A percentile compares a stretch with the other conserved stretches of the same genome.
Evolutionary conservation across 2,329 filamentous ascomycete genomes (phyloP).

Genomic region (Fusarium austroafricanum): DNA sequence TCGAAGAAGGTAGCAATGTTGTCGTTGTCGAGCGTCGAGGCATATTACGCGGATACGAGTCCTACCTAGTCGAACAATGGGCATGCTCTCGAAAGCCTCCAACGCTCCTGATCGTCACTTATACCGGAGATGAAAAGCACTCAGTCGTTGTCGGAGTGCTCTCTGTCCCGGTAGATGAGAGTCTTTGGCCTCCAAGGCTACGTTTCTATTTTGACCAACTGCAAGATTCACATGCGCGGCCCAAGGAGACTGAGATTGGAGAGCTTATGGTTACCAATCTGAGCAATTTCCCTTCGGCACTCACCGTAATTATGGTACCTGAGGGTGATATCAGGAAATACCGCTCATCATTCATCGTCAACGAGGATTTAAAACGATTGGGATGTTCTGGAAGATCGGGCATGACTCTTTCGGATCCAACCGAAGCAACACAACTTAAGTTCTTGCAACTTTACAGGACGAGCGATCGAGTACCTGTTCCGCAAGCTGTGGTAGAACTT

Average conservation of each 20-base stretch:
- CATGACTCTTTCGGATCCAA: constrained; percentile 81
- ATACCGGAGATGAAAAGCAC: constrained; percentile 87
- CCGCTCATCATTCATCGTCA: constrained; percentile 88
- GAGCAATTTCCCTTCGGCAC: constrained; percentile 87
- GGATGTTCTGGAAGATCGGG: constrained; percentile 92
- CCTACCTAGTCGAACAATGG: constrained; percentile 98
- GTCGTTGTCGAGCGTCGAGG: constrained; percentile 78
- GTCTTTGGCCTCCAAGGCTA: constrained; percentile 81
- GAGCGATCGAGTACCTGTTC: constrained; percentile 82
- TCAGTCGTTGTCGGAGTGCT: constrained; percentile 83
- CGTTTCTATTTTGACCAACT: constrained; percentile 88
- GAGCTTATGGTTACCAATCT: constrained; percentile 94
- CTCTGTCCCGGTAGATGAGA: constrained; percentile 83
- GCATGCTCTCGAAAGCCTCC: constrained; percentile 91
- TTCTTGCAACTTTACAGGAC: constrained; percentile 92
- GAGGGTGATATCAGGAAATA: constrained; percentile 86
- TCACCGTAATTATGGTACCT: constrained; percentile 92
- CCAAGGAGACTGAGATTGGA: constrained; percentile 83
- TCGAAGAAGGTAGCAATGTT: constrained; percentile 86
- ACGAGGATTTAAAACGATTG: constrained; percentile 91
- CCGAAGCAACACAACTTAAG: constrained; percentile 85
- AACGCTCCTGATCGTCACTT: constrained; percentile 91
- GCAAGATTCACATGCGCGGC: constrained; percentile 84
- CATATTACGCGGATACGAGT: constrained; percentile 83
- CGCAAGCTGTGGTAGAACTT: constrained; percentile 84